Conservation (phyloP, 148 eudicot species). For the Gaultheria prostrata region DNA sequence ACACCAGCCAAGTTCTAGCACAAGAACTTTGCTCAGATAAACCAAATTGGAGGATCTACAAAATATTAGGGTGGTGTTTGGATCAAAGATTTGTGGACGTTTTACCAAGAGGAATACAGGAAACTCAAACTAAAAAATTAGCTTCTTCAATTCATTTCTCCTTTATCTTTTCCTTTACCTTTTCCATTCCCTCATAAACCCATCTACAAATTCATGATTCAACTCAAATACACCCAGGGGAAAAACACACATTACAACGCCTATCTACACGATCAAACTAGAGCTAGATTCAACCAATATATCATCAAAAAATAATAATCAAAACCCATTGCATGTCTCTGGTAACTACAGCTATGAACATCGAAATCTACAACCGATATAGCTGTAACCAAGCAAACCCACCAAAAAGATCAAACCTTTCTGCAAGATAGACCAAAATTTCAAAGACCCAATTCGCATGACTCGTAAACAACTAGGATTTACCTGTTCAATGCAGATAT, state of each 20-base stretch:
- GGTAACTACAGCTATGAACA: not conserved
- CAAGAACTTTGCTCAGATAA: not conserved
- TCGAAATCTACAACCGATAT: not conserved
- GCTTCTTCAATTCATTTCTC: not conserved
- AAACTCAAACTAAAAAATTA: not conserved
- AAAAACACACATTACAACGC: not conserved
- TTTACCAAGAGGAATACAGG: not conserved
- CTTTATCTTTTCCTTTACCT: not conserved
- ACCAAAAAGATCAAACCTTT: constrained; percentile 18
- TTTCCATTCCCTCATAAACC: not conserved
- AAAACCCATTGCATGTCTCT: not conserved
- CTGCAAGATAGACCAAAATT: not conserved
- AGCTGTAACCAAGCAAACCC: not conserved
- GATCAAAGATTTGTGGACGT: not conserved
- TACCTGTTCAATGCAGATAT: not conserved
- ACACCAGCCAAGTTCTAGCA: constrained; percentile 1
- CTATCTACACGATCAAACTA: not conserved
- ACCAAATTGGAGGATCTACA: not conserved
- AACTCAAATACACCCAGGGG: not conserved
- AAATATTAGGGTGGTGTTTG: not conserved
- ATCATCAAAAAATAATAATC: not conserved
- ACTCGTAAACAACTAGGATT: not conserved
- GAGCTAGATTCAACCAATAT: not conserved
- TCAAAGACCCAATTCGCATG: not conserved
- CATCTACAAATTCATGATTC: not conserved